Percentiles rank a stretch among this genome's conserved stretches.
Evolutionary conservation across 2,329 filamentous ascomycete genomes (phyloP).

Genomic region (Claviceps arundinis): DNA sequence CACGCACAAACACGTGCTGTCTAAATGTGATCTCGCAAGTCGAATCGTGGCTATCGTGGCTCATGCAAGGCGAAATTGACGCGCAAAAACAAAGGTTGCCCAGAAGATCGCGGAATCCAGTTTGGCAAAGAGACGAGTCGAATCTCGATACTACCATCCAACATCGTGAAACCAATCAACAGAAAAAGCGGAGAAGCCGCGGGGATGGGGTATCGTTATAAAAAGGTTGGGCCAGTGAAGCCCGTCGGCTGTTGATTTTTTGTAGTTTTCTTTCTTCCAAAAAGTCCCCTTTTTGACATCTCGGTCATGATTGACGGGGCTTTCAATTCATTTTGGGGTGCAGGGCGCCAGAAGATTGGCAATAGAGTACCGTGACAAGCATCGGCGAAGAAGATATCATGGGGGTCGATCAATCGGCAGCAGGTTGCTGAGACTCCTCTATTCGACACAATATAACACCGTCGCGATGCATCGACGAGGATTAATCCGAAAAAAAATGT

Average conservation of each 20-base stretch:
- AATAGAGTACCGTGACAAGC: background rate
- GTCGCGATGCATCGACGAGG: conserved; percentile 4
- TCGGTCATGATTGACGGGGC: background rate
- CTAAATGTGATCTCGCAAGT: no score
- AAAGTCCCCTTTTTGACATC: background rate
- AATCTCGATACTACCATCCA: no score
- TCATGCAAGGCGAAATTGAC: no score
- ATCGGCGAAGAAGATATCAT: background rate
- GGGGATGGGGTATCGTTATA: conserved; percentile 2
- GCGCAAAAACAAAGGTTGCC: no score
- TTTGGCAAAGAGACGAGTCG: no score
- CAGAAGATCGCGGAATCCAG: no score
- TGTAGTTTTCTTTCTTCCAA: no score
- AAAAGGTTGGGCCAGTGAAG: background rate
- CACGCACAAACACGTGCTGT: no score
- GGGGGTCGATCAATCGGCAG: background rate
- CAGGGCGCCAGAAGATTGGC: background rate
- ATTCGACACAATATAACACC: conserved; percentile 4
- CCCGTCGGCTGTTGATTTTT: no score
- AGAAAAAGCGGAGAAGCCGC: conserved; percentile 1
- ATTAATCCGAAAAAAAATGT: background rate
- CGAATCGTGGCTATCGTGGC: no score
- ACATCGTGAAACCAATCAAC: no score
- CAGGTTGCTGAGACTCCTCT: background rate
- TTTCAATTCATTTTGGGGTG: no score